Conservation (phyloP, 2,329 filamentous ascomycete genomes). For the Cladosporium sp. region DNA sequence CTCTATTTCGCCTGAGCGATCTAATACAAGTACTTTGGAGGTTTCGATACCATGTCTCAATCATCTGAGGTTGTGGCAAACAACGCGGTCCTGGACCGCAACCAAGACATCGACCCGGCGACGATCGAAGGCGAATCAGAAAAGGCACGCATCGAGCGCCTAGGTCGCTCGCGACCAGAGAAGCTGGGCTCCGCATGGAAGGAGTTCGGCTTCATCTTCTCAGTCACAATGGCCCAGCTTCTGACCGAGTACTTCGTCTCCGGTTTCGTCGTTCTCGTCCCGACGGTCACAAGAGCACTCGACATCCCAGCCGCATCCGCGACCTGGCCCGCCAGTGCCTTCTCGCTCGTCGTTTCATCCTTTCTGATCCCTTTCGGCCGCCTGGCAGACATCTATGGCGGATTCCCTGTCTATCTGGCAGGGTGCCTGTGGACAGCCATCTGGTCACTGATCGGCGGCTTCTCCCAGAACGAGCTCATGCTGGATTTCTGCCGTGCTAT, state of each 20-base stretch:
- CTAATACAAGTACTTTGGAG: neutral
- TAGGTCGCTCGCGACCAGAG: constrained; percentile 57
- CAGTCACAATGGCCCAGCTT: constrained; percentile 31
- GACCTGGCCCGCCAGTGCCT: constrained; percentile 49
- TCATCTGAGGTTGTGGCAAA: neutral
- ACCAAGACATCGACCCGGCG: neutral
- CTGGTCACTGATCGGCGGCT: constrained; percentile 30
- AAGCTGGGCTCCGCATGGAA: constrained; percentile 47
- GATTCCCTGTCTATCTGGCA: constrained; percentile 52
- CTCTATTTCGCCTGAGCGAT: too few species aligned
- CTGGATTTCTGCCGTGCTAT: constrained; percentile 31
- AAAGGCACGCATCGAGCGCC: constrained; percentile 46
- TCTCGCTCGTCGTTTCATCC: constrained; percentile 44
- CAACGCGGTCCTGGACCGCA: neutral
- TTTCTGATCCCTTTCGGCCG: constrained; percentile 44
- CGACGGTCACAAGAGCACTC: constrained; percentile 56
- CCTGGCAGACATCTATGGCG: constrained; percentile 54
- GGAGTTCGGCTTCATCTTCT: constrained; percentile 59
- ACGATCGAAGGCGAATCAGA: constrained; percentile 14
- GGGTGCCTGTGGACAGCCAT: constrained; percentile 45
- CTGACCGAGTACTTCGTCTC: constrained; percentile 65
- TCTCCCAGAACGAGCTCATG: constrained; percentile 29
- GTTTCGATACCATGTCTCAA: neutral
- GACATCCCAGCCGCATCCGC: constrained; percentile 59
- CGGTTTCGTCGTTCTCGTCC: constrained; percentile 65